Evolutionary conservation across 2,329 filamentous ascomycete genomes (phyloP), one percentile per base, ranked within the genome.

Genomic region (Cladosporium austrohemisphaericum): DNA sequence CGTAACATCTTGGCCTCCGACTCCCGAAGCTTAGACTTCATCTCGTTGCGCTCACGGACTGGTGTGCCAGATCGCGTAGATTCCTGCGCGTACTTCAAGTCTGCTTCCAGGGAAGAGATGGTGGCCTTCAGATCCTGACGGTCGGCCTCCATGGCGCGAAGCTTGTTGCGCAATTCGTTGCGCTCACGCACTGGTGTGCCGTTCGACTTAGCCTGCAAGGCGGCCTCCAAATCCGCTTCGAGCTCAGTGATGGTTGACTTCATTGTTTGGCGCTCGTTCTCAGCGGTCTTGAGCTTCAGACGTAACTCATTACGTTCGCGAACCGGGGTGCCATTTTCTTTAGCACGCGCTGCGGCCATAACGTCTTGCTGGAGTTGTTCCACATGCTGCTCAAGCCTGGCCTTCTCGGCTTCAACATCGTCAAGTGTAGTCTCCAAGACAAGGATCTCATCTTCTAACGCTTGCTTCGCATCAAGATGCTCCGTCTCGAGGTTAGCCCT

Each of bases 311-410:
- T 63, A 7, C 63, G 62, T 52, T 68, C 66, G 8, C 65, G 60
- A 10, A 58, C 65, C 3, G 66, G 64, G 5, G 65, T 67, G 28
- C 61, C 58, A 26, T 58, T 61, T 20, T 64, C 64, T 52, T 71
- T 72, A 10, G 73, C 68, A 10, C 65, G 63, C 23, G 61, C 51
- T 0, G 63, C 61, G 18, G 56, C 57, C 18, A 65, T 53, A 13
- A 70, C 49, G 14, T 69, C 64, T 10, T 59, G 58, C 54, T 68
- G 63, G 3, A 71, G 59, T 18, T 58, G 71, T 8, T 71, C 69
- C 4, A 79, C 74, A 51, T 79, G 78, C 45, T 80, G 73, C 59
- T 87, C 79, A 1, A 85, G 68, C 33, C 80, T 72, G 6, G 76
- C 73, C 58, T 82, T 84, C 53, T 73, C 71, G 13, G 68, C 64